Conservation (phyloP, 2,329 filamentous ascomycete genomes). For the Neurospora sp. region DNA sequence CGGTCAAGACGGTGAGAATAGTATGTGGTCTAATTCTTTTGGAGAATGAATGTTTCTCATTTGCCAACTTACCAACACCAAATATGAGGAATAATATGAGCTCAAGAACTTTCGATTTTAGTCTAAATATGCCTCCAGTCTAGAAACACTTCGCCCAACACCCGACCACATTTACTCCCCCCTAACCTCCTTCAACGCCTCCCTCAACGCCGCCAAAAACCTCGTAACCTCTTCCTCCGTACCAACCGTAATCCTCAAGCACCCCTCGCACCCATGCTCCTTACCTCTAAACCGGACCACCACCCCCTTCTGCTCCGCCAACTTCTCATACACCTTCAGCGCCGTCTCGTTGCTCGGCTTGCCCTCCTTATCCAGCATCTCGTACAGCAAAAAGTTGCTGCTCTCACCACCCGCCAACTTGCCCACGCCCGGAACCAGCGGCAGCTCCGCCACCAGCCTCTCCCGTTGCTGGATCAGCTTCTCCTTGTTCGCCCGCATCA, state of each 20-base stretch:
- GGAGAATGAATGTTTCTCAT: background rate
- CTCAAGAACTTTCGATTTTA: background rate
- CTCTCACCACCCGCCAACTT: slow-evolving; percentile 68
- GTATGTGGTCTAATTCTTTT: background rate
- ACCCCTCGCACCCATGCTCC: slow-evolving; percentile 82
- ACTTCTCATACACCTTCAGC: slow-evolving; percentile 67
- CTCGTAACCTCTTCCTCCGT: slow-evolving; percentile 77
- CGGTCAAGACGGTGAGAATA: background rate
- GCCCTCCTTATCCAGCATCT: slow-evolving; percentile 67
- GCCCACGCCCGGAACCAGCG: slow-evolving; percentile 68
- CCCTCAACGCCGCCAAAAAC: slow-evolving; percentile 60
- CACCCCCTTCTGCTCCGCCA: slow-evolving; percentile 81
- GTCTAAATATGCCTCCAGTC: background rate
- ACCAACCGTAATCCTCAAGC: slow-evolving; percentile 83
- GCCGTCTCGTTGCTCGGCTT: slow-evolving; percentile 72
- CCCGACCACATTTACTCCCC: slow-evolving; percentile 15
- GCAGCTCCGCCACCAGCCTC: slow-evolving; percentile 64
- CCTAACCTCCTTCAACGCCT: slow-evolving; percentile 36
- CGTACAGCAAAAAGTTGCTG: slow-evolving; percentile 84
- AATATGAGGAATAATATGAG: background rate
- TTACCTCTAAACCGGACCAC: slow-evolving; percentile 91
- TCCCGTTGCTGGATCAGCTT: slow-evolving; percentile 67
- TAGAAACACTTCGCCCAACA: background rate
- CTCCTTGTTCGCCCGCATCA: slow-evolving; percentile 64
- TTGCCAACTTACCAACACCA: background rate